Evolutionary conservation across 805 yeast species (phyloP), one percentile per base, ranked within the genome.

Genomic region (Lachancea mirantina): DNA sequence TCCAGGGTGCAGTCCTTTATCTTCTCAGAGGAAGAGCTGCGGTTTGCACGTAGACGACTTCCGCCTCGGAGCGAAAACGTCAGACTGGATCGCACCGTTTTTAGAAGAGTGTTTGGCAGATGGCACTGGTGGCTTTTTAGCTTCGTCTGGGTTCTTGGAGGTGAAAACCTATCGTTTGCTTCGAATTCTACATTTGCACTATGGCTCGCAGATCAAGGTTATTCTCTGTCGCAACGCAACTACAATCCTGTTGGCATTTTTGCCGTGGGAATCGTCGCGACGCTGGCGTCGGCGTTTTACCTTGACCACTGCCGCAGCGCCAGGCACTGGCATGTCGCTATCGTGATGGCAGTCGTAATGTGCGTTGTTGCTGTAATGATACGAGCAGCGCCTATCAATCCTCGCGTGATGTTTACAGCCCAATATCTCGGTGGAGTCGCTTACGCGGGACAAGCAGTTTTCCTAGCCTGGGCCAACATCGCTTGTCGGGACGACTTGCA

Each of bases 391-490:
- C 74, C 76, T 1, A 36, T 57, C 6, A 44, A 45, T 10, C 48
- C 51, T 7, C 23, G 40, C 1, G 47, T 48, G 6, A 67, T 67
- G 15, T 70, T 70, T 45, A 63, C 68, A 9, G 72, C 74, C 5
- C 76, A 71, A 27, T 72, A 71, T 41, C 33, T 72, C 4, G 55
- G 72, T 26, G 77, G 76, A 8, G 47, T 65, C 13, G 44, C 71
- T 0, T 71, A 63, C 39, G 70, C 76, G 23, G 76, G 74, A 6
- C 78, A 74, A 39, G 68, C 78, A 0, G 57, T 66, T 1, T 67
- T 69, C 47, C 67, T 74, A 30, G 70, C 77, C 1, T 73, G 78
- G 78, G 76, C 76, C 4, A 72, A 73, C 42, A 57, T 68, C 25
- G 69, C 69, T 3, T 68, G 74, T 37, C 57, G 64, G 11, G 60